A percentile compares a stretch with the other conserved stretches of the same genome.
phyloP scores from a whole-genome alignment of 805 yeast genomes.

The Wickerhamomyces kurtzmanii region DNA sequence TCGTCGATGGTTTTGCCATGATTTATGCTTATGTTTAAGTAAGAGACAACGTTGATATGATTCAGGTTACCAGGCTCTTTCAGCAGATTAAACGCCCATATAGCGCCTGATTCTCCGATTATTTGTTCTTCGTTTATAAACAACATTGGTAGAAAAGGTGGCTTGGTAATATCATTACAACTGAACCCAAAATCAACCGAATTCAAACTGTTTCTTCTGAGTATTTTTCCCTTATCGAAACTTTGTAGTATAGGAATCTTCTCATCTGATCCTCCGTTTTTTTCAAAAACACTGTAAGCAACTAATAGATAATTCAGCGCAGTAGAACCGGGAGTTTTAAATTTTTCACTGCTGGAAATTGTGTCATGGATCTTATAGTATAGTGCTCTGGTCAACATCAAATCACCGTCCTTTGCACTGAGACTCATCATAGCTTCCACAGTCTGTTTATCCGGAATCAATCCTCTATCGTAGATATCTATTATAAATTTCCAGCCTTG shows the following conservation, averaged over 20 bases:
- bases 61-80: slow-evolving; percentile 33
- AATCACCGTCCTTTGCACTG: slow-evolving; percentile 75
- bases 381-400: slow-evolving; percentile 59
- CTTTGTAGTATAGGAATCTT: slow-evolving; percentile 25
- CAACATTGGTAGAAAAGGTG: slow-evolving; percentile 66
- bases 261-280: too few species aligned
- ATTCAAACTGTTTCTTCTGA: slow-evolving; percentile 36
- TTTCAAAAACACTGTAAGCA: slow-evolving; percentile 34
- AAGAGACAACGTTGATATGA: slow-evolving; percentile 35
- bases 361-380: slow-evolving; percentile 35
- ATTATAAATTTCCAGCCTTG: slow-evolving; percentile 76
- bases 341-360: slow-evolving; percentile 4
- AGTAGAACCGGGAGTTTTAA: slow-evolving; percentile 22
- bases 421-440: slow-evolving; percentile 65
- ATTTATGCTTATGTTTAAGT: slow-evolving; percentile 34
- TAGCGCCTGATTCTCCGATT: slow-evolving; percentile 67
- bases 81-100: slow-evolving; percentile 49
- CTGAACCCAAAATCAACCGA: slow-evolving; percentile 27
- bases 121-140: slow-evolving; percentile 34
- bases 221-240: slow-evolving; percentile 34
- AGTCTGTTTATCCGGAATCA: slow-evolving; percentile 33
- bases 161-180: slow-evolving; percentile 8
- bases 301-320: slow-evolving; percentile 36
- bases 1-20: slow-evolving; percentile 24
- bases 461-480: slow-evolving; percentile 39